Conservation (phyloP, 1,139 yeast genomes). For the Zygosaccharomyces sapae region DNA sequence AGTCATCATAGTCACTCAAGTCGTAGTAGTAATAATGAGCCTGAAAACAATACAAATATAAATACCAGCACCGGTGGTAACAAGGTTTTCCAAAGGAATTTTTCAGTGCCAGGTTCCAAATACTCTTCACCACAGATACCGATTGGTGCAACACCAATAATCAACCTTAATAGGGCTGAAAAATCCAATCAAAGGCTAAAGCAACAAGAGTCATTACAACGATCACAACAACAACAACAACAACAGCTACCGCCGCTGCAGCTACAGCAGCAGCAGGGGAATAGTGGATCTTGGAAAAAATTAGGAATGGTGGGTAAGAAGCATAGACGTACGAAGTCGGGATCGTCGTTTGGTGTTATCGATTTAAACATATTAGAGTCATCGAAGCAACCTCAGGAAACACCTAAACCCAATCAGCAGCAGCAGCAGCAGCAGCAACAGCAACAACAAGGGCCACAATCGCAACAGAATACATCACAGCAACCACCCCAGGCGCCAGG, state of each 20-base stretch:
- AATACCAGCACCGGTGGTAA: background rate
- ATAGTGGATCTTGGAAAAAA: constrained; percentile 8
- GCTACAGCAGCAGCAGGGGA: background rate
- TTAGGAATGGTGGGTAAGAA: constrained; percentile 16
- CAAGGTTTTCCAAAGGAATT: constrained; percentile 12
- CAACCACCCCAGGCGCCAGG: constrained; percentile 1
- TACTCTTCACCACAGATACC: constrained; percentile 17
- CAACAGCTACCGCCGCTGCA: constrained; percentile 3
- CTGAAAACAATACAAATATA: background rate
- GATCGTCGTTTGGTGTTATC: constrained; percentile 32
- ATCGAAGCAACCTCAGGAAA: constrained; percentile 13
- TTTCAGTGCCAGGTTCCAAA: constrained; percentile 21
- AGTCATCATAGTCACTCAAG: constrained; percentile 5
- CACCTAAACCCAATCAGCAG: background rate
- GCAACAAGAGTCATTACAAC: background rate
- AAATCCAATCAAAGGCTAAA: background rate
- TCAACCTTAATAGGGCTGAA: background rate
- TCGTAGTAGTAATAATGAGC: constrained; percentile 1
- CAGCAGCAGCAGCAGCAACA: background rate
- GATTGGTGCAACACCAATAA: constrained; percentile 22
- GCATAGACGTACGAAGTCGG: constrained; percentile 31
- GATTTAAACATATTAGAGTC: constrained; percentile 30
- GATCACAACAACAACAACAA: constrained; percentile 8
- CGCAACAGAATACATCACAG: background rate
- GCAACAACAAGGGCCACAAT: constrained; percentile 2